These are phyloP conservation scores for Astragalus glycyphyllos DNA, from an alignment of 306 rosid genomes.

Conservation along the genomic window DNA sequence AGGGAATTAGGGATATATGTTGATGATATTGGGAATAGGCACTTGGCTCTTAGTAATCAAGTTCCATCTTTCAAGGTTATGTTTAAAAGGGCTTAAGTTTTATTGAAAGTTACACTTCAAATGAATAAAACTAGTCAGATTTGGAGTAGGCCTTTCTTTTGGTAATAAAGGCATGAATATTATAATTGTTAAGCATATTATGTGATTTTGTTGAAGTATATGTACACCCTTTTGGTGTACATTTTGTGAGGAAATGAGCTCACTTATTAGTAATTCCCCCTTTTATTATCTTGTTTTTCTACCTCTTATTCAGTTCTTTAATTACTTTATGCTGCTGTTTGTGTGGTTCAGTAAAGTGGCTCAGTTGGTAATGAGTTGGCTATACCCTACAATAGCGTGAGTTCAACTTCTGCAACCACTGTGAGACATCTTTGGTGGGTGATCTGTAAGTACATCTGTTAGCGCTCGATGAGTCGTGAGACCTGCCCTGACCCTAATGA, in stretches of 20 bases:
- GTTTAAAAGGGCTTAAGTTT: slow-evolving; percentile 43
- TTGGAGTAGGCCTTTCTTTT: slow-evolving; percentile 1
- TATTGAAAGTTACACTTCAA: not conserved
- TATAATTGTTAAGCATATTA: not conserved
- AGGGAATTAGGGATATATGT: slow-evolving; percentile 46
- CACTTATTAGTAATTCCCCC: not conserved
- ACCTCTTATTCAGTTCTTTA: not conserved
- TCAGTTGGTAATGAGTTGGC: no score
- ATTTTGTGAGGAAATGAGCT: not conserved
- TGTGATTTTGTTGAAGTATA: not conserved
- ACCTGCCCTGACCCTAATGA: no score
- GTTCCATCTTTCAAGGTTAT: slow-evolving; percentile 42
- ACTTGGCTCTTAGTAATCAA: slow-evolving; percentile 47
- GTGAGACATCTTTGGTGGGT: no score
- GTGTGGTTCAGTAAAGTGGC: no score
- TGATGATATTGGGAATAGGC: slow-evolving; percentile 39
- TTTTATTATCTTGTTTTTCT: not conserved
- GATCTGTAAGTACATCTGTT: no score
- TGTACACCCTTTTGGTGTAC: not conserved
- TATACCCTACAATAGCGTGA: no score
- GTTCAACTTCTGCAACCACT: no score
- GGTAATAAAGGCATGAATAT: not conserved
- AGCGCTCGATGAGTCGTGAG: no score
- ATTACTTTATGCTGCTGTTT: not conserved
- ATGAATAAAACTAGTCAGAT: slow-evolving; percentile 33